A percentile compares a stretch with the other conserved stretches of the same genome.
Evolutionary conservation across 164 flowering plant species (phyloP).

Genomic region (Nymphaea colorata): DNA sequence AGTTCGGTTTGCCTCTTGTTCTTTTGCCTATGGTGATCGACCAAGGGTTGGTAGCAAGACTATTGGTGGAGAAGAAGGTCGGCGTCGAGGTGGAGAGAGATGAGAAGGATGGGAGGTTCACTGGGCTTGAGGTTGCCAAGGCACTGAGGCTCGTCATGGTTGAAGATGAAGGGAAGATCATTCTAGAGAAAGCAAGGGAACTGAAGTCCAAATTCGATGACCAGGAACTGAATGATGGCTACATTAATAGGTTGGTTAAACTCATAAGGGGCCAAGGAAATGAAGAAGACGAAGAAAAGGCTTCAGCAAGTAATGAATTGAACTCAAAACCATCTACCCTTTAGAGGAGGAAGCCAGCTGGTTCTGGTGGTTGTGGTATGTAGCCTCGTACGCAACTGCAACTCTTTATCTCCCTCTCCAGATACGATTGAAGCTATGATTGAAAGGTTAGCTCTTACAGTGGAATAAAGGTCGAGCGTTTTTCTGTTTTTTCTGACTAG

Average conservation of each 20-base stretch:
- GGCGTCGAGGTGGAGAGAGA: conserved; percentile 29
- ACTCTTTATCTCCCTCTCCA: too few species aligned
- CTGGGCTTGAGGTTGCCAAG: conserved; percentile 15
- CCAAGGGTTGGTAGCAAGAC: conserved; percentile 22
- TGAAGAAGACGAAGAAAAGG: neutral
- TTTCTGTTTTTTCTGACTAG: too few species aligned
- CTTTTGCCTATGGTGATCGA: conserved; percentile 24
- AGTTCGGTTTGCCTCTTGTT: conserved; percentile 29
- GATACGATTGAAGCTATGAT: too few species aligned
- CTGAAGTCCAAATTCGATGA: conserved; percentile 8
- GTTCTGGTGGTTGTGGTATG: too few species aligned
- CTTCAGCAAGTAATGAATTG: too few species aligned
- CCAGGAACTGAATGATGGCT: conserved; percentile 14
- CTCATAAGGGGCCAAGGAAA: conserved; percentile 2
- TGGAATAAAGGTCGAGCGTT: too few species aligned
- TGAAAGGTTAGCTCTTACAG: too few species aligned
- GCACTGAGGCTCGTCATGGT: conserved; percentile 25
- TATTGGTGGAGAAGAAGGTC: conserved; percentile 25
- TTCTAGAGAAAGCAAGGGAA: conserved; percentile 7
- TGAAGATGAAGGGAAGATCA: conserved; percentile 15
- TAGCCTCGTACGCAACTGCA: too few species aligned
- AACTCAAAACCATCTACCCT: too few species aligned
- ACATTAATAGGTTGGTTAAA: conserved; percentile 14
- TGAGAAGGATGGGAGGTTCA: conserved; percentile 26
- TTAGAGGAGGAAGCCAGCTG: too few species aligned